Conservation (phyloP, 1,284 basidiomycete species). For the Mycocalia duriaeana region DNA sequence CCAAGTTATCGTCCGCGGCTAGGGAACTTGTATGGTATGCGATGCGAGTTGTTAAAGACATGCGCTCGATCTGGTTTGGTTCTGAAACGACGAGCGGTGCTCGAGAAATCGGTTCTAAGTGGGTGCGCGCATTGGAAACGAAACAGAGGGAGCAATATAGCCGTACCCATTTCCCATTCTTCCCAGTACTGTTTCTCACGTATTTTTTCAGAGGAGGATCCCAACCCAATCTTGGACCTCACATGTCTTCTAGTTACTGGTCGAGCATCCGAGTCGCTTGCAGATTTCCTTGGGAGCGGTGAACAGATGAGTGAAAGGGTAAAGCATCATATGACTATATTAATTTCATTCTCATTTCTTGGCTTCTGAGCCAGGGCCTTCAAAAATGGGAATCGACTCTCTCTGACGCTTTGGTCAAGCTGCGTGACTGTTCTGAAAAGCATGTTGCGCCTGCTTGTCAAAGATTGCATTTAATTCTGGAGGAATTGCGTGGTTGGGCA, state of each 20-base stretch:
- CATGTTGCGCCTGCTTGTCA: conserved; percentile 69
- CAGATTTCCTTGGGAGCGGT: conserved; percentile 69
- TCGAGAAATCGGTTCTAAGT: conserved; percentile 66
- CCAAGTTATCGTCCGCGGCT: conserved; percentile 62
- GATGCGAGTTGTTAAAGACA: conserved; percentile 64
- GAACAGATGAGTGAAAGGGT: conserved; percentile 80
- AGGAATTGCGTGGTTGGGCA: conserved; percentile 75
- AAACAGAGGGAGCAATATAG: conserved; percentile 62
- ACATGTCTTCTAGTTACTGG: conserved; percentile 70
- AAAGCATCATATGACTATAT: conserved; percentile 17
- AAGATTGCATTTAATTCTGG: conserved; percentile 65
- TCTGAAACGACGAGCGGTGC: conserved; percentile 60
- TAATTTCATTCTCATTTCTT: conserved; percentile 14
- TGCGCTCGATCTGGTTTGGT: conserved; percentile 68
- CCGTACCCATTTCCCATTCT: conserved; percentile 37
- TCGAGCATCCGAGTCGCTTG: conserved; percentile 57
- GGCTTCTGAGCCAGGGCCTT: conserved; percentile 54
- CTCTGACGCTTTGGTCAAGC: conserved; percentile 59
- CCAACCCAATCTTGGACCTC: conserved; percentile 63
- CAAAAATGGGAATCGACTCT: conserved; percentile 77
- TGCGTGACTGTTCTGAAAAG: conserved; percentile 70
- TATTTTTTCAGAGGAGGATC: conserved; percentile 44
- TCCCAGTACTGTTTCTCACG: neutral
- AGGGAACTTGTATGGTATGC: conserved; percentile 68
- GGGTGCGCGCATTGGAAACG: conserved; percentile 58